A percentile compares a stretch with the other conserved stretches of the same genome.
phyloP scores from a whole-genome alignment of 176 grass and related monocot species.

The Zea luxurians region DNA sequence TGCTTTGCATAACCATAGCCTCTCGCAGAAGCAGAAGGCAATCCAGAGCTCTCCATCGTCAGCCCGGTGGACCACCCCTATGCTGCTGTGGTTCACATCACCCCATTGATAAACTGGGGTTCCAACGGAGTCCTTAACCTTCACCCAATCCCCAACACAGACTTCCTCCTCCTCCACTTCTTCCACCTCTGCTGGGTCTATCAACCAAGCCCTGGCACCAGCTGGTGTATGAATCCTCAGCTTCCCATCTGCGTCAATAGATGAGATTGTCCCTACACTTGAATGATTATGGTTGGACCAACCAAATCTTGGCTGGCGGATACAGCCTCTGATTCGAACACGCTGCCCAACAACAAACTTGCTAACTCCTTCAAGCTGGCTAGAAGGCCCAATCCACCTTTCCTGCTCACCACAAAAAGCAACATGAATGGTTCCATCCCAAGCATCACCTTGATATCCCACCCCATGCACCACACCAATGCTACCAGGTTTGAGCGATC shows the following conservation, averaged over 20 bases:
- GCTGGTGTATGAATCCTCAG: slow-evolving; percentile 95
- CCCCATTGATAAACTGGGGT: slow-evolving; percentile 97
- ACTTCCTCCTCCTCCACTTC: slow-evolving; percentile 85
- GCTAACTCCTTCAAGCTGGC: slow-evolving; percentile 61
- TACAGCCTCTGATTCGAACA: slow-evolving; percentile 68
- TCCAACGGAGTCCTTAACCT: slow-evolving; percentile 70
- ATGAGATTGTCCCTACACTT: slow-evolving; percentile 94
- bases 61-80: slow-evolving; percentile 85
- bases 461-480: slow-evolving; percentile 90
- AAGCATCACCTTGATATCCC: slow-evolving; percentile 76
- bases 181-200: slow-evolving; percentile 91
- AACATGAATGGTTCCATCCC: slow-evolving; percentile 88
- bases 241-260: slow-evolving; percentile 93
- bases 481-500: slow-evolving; percentile 80
- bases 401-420: slow-evolving; percentile 96
- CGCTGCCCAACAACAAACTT: slow-evolving; percentile 82
- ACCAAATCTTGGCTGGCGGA: slow-evolving; percentile 92
- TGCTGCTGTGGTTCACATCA: slow-evolving; percentile 76
- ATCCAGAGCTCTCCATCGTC: slow-evolving; percentile 89
- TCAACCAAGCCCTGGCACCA: slow-evolving; percentile 92
- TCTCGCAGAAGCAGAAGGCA: slow-evolving; percentile 97
- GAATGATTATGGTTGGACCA: slow-evolving; percentile 91
- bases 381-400: slow-evolving; percentile 79
- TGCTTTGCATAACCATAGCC: slow-evolving; percentile 93
- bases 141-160: slow-evolving; percentile 83